Conservation (phyloP, 192 early-diverging fungal species). For the Phlyctochytrium arcticum region DNA sequence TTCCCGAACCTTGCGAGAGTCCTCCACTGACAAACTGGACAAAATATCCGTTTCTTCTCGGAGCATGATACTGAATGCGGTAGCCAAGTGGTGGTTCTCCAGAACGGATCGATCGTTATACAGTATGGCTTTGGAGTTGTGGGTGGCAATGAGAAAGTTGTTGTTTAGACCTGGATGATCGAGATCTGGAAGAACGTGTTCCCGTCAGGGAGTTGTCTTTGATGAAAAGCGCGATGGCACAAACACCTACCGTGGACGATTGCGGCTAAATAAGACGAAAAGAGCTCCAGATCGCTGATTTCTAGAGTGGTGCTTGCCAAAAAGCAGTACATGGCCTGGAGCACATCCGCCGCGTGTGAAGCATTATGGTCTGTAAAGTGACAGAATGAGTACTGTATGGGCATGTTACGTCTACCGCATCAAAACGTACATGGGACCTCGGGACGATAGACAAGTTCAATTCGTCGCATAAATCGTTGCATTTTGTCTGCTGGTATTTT, state of each 20-base stretch:
- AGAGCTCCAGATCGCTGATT: conserved; percentile 25
- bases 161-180: conserved; percentile 95
- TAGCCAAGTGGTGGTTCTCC: conserved; percentile 80
- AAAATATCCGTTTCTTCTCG: conserved; percentile 40
- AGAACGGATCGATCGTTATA: conserved; percentile 94
- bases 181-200: conserved; percentile 14
- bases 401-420: background rate
- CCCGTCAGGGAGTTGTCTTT: conserved; percentile 31
- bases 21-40: conserved; percentile 24
- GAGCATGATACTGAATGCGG: conserved; percentile 39
- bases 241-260: conserved; percentile 34
- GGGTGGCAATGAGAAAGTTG: conserved; percentile 78
- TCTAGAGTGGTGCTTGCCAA: conserved; percentile 19
- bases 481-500: conserved; percentile 34
- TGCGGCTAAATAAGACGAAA: conserved; percentile 45
- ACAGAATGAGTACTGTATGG: background rate
- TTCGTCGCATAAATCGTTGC: conserved; percentile 29
- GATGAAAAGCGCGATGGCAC: conserved; percentile 66
- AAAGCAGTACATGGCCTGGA: conserved; percentile 82
- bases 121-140: conserved; percentile 76
- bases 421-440: conserved; percentile 41
- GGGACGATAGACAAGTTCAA: conserved; percentile 41
- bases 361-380: conserved; percentile 74
- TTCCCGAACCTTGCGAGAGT: conserved; percentile 35
- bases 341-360: conserved; percentile 92